A percentile compares a stretch with the other conserved stretches of the same genome.
Conservation (phyloP, 202 grass and related monocot species). For the Thinopyrum obtusiflorum region DNA sequence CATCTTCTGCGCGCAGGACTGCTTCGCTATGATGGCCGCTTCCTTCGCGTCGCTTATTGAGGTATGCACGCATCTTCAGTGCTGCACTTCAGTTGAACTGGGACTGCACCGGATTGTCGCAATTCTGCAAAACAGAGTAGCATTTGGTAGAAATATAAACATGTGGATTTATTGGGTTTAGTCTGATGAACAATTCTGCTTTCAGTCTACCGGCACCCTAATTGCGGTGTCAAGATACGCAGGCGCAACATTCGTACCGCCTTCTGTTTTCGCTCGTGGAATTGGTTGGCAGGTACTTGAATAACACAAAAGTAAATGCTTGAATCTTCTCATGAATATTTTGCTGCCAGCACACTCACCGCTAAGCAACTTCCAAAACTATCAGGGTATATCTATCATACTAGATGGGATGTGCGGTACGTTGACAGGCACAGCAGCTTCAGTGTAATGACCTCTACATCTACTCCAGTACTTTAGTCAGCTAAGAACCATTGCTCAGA, state of each 20-base stretch:
- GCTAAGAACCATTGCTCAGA: background rate
- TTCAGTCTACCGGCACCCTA: conserved; percentile 85
- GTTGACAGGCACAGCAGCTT: conserved; percentile 77
- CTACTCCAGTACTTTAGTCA: background rate
- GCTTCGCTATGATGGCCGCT: conserved; percentile 87
- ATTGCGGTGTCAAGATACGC: conserved; percentile 67
- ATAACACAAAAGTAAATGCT: background rate
- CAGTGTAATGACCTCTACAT: conserved; percentile 60
- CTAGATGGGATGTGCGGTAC: conserved; percentile 84
- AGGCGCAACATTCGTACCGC: conserved; percentile 75
- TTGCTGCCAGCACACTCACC: background rate
- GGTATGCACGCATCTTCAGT: conserved; percentile 32
- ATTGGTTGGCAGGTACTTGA: conserved; percentile 83
- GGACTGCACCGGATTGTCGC: background rate
- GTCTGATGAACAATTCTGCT: conserved; percentile 15
- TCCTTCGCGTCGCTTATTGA: conserved; percentile 87
- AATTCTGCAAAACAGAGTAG: background rate
- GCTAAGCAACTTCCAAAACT: conserved; percentile 8
- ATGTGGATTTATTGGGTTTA: background rate
- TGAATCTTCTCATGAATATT: background rate
- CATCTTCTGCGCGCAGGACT: conserved; percentile 69
- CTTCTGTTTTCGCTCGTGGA: conserved; percentile 77
- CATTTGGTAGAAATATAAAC: background rate
- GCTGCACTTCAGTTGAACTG: background rate
- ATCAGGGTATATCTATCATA: conserved; percentile 87